Evolutionary conservation across 352 stramenopile species (phyloP).

Genomic region (Phytophthora hibernalis): DNA sequence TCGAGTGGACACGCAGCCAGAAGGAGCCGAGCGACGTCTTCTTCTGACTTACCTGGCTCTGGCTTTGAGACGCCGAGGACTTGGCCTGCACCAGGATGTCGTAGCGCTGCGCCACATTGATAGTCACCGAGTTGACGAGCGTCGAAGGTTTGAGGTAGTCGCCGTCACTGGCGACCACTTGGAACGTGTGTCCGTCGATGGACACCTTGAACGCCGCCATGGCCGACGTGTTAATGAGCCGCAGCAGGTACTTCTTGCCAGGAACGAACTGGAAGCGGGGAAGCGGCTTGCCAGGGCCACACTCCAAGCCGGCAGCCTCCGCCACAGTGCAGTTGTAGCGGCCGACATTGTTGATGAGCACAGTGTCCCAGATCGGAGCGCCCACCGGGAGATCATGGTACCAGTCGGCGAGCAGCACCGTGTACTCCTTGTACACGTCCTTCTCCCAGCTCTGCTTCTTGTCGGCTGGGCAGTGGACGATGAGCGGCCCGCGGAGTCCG

Average conservation of each 20-base stretch:
- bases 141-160: constrained; percentile 46
- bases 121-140: constrained; percentile 36
- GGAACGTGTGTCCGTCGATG: constrained; percentile 52
- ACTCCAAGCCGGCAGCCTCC: constrained; percentile 29
- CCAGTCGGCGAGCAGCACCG: constrained; percentile 46
- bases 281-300: constrained; percentile 25
- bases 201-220: constrained; percentile 55
- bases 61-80: constrained; percentile 21
- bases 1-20: constrained; percentile 42
- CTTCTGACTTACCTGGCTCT: constrained; percentile 21
- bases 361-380: constrained; percentile 48
- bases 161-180: constrained; percentile 44
- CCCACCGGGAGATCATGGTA: constrained; percentile 49
- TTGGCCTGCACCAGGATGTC: constrained; percentile 50
- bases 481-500: constrained; percentile 49
- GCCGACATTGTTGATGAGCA: constrained; percentile 53
- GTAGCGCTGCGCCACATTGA: constrained; percentile 50
- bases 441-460: constrained; percentile 44
- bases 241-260: constrained; percentile 47
- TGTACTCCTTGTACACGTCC: constrained; percentile 47
- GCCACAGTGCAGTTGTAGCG: constrained; percentile 51
- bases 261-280: constrained; percentile 40
- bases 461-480: constrained; percentile 39
- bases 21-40: constrained; percentile 24
- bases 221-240: constrained; percentile 52